Conservation (phyloP, 768 basidiomycete genomes). For the Boletus sp. region DNA sequence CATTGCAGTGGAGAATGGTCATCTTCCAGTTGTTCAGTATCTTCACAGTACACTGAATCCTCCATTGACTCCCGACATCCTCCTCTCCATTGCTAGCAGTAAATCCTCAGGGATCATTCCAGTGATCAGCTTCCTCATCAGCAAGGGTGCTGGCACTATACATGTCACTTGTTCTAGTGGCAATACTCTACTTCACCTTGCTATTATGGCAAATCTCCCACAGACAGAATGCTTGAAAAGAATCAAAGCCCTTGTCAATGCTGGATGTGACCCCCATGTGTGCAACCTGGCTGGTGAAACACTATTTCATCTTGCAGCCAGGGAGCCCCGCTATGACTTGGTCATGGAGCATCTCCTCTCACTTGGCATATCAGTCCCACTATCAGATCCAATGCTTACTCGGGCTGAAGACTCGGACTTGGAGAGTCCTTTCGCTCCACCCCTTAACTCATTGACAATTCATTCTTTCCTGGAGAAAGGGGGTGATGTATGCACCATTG, state of each 20-base stretch:
- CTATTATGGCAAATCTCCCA: not conserved
- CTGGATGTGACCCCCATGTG: not conserved
- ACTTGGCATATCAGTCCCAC: not conserved
- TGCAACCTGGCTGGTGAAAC: not conserved
- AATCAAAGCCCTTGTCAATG: not conserved
- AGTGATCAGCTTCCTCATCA: not conserved
- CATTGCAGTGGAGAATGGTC: not conserved
- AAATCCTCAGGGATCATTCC: not conserved
- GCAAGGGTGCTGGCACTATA: not conserved
- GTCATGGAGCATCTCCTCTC: slow-evolving; percentile 1
- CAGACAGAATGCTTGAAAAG: not conserved
- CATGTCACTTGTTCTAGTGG: not conserved
- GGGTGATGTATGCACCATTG: not conserved
- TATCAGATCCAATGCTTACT: not conserved
- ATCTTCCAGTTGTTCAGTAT: not conserved
- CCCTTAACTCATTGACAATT: too few relatives aligned
- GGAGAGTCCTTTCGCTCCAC: too few relatives aligned
- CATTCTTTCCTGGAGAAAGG: not conserved
- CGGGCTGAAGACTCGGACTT: too few relatives aligned
- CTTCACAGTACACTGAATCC: not conserved
- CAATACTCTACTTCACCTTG: not conserved
- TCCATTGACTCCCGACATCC: not conserved
- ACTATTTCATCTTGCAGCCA: not conserved
- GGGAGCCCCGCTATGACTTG: fast-evolving
- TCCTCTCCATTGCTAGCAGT: too few relatives aligned